A percentile compares a stretch with the other conserved stretches of the same genome.
Conservation (phyloP, 345 rosid genomes). For the Eutrema heterophyllum region DNA sequence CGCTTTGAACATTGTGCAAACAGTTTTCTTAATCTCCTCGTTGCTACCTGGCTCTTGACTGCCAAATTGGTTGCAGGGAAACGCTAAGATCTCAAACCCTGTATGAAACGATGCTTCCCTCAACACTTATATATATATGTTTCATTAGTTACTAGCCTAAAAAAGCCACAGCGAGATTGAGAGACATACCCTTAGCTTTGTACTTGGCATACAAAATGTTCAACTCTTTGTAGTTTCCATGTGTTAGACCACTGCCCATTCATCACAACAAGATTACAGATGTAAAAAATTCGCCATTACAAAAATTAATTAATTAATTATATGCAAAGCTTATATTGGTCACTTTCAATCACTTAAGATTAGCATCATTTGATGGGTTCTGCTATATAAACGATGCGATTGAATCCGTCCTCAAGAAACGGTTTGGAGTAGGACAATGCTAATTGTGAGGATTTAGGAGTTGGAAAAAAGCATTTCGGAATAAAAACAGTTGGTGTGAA, state of each 20-base stretch:
- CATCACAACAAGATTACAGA: neutral
- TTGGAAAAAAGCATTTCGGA: neutral
- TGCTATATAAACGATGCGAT: neutral
- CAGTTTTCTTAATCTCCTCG: constrained; percentile 62
- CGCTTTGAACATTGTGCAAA: constrained; percentile 74
- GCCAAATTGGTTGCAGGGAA: constrained; percentile 97
- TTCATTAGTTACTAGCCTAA: neutral
- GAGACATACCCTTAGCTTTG: constrained; percentile 57
- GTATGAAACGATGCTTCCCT: neutral
- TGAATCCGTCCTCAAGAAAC: neutral
- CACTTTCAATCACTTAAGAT: neutral
- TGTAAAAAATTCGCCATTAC: neutral
- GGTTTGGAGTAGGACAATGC: neutral
- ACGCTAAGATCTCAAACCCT: constrained; percentile 88
- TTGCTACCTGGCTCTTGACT: constrained; percentile 90
- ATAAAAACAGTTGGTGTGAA: neutral
- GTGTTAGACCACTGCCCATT: constrained; percentile 67
- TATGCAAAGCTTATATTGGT: neutral
- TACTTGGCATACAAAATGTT: constrained; percentile 72
- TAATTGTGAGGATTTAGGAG: neutral
- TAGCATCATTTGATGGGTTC: neutral
- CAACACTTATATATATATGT: neutral
- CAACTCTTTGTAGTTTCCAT: constrained; percentile 84
- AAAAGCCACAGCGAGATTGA: neutral
- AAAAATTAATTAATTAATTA: neutral